Conservation (phyloP, 345 rosid species). For the Acer negundo region DNA sequence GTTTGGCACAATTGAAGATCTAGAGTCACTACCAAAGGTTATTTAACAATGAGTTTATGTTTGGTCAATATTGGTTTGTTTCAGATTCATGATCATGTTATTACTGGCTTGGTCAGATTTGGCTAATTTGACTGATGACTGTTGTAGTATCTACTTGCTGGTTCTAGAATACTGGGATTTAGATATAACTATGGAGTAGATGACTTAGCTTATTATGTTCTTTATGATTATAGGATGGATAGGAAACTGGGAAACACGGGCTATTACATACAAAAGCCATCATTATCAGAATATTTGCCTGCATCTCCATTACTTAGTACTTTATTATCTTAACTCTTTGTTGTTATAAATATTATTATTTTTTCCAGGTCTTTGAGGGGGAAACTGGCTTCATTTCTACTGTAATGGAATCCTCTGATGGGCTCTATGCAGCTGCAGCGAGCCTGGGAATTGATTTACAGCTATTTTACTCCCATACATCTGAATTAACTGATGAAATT, state of each 20-base stretch:
- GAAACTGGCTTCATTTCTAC: slow-evolving; percentile 53
- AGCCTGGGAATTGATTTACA: slow-evolving; percentile 88
- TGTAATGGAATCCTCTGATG: slow-evolving; percentile 76
- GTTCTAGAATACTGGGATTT: background rate
- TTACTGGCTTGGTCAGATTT: background rate
- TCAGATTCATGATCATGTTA: background rate
- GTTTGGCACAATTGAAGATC: background rate
- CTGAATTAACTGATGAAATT: slow-evolving; percentile 73
- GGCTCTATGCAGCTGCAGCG: slow-evolving; percentile 89
- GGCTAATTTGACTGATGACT: background rate
- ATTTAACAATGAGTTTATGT: background rate
- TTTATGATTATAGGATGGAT: background rate
- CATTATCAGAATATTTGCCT: slow-evolving; percentile 4
- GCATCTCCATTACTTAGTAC: slow-evolving; percentile 3
- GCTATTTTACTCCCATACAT: slow-evolving; percentile 75
- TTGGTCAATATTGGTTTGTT: slow-evolving; percentile 1
- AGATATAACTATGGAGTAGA: background rate
- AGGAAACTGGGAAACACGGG: background rate
- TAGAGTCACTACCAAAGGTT: background rate
- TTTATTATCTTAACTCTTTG: background rate
- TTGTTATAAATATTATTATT: background rate
- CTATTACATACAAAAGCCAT: slow-evolving; percentile 5
- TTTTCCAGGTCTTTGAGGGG: slow-evolving; percentile 67
- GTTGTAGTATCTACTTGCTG: background rate
- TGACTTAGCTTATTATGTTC: background rate